phyloP scores from a whole-genome alignment of 768 basidiomycete genomes.

The Tulasnella sp. region DNA sequence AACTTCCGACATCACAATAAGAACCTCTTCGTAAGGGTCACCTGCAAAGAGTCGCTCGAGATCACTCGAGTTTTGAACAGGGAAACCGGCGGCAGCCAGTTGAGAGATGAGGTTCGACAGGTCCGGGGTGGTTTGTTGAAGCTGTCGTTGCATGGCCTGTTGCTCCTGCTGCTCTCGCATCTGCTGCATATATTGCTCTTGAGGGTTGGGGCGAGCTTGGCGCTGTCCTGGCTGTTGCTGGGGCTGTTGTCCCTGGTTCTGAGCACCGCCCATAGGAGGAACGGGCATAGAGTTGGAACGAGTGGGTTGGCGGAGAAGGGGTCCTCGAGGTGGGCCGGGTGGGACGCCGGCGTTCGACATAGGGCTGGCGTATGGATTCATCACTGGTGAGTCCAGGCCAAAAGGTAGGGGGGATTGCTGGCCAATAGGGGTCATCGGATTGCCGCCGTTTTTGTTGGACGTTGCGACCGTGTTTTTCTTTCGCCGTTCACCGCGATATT shows the following conservation, averaged over 20 bases:
- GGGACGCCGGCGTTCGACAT: conserved; percentile 2
- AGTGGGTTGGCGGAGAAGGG: not conserved
- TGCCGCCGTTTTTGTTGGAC: not conserved
- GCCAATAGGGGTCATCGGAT: not conserved
- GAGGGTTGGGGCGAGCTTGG: not conserved
- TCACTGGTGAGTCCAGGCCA: not conserved
- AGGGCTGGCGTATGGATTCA: not conserved
- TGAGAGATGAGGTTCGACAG: conserved; percentile 22
- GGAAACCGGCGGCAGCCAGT: conserved; percentile 23
- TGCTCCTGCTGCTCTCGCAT: not conserved
- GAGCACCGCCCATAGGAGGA: not conserved
- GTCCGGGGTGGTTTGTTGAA: conserved; percentile 8
- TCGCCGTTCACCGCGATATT: conserved; percentile 41
- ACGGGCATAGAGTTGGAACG: not conserved
- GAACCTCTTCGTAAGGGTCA: conserved; percentile 46
- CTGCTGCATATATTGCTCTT: conserved; percentile 4
- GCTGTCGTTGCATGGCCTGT: conserved; percentile 4
- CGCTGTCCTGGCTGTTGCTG: not conserved
- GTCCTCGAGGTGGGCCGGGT: not conserved
- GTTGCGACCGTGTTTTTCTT: conserved; percentile 20
- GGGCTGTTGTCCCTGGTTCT: not conserved
- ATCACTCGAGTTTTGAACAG: conserved; percentile 31
- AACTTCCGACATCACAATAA: conserved; percentile 53
- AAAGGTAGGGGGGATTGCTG: not conserved
- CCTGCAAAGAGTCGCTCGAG: conserved; percentile 39